A percentile compares a stretch with the other conserved stretches of the same genome.
phyloP scores from a whole-genome alignment of 2,329 filamentous ascomycete species.

The Allantophomopsis lycopodina region DNA sequence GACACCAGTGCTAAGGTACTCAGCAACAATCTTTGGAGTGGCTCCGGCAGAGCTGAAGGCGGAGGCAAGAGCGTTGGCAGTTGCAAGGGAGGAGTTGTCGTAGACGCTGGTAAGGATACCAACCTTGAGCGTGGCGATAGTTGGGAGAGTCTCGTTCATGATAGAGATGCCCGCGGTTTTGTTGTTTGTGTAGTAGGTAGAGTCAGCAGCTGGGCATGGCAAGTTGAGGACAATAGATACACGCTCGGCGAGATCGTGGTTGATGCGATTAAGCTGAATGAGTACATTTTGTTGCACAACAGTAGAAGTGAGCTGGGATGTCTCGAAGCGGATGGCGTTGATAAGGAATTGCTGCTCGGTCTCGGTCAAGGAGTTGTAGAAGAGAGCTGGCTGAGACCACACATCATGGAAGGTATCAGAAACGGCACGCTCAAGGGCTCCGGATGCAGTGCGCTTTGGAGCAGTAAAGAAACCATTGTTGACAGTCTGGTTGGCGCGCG shows the following conservation, averaged over 20 bases:
- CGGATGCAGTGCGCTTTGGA: slow-evolving; percentile 36
- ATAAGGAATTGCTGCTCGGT: slow-evolving; percentile 59
- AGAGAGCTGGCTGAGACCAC: slow-evolving; percentile 59
- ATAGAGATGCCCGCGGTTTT: slow-evolving; percentile 46
- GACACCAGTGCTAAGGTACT: slow-evolving; percentile 37
- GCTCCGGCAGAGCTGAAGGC: slow-evolving; percentile 36
- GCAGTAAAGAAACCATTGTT: slow-evolving; percentile 61
- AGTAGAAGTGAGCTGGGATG: slow-evolving; percentile 39
- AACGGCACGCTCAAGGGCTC: slow-evolving; percentile 39
- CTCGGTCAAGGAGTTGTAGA: slow-evolving; percentile 57
- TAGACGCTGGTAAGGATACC: slow-evolving; percentile 41
- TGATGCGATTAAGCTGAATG: slow-evolving; percentile 53
- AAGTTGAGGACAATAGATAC: slow-evolving; percentile 44
- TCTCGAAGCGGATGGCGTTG: slow-evolving; percentile 62
- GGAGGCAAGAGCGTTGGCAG: slow-evolving; percentile 34
- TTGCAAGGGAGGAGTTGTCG: slow-evolving; percentile 26
- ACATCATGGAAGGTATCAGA: slow-evolving; percentile 57
- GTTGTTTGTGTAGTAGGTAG: slow-evolving; percentile 56
- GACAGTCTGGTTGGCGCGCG: slow-evolving; percentile 48
- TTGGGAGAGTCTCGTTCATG: slow-evolving; percentile 41
- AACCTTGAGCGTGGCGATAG: slow-evolving; percentile 47
- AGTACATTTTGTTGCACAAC: slow-evolving; percentile 52
- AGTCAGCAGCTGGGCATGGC: slow-evolving; percentile 40
- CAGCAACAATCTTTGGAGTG: slow-evolving; percentile 43
- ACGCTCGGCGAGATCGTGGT: slow-evolving; percentile 50